phyloP scores from a whole-genome alignment of 2,329 filamentous ascomycete genomes.

The Nigrospora oryzae region DNA sequence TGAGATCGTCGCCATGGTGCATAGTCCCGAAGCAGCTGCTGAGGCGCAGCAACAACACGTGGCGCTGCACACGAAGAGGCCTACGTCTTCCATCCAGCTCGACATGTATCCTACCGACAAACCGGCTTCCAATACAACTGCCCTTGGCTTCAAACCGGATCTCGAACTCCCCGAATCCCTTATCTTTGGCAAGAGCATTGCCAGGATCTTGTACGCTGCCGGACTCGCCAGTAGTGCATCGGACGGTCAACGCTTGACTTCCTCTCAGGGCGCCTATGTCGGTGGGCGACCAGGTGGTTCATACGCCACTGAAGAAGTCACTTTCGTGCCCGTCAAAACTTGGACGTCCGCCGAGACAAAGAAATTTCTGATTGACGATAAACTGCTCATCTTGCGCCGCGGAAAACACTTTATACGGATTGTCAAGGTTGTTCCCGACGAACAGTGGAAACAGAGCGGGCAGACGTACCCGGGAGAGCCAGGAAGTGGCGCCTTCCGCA shows the following conservation, averaged over 20 bases:
- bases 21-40: slow-evolving; percentile 58
- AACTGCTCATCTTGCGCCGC: slow-evolving; percentile 51
- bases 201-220: slow-evolving; percentile 49
- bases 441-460: slow-evolving; percentile 41
- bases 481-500: slow-evolving; percentile 6
- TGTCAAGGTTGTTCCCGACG: slow-evolving; percentile 49
- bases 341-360: slow-evolving; percentile 49
- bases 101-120: background rate
- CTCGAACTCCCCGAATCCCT: slow-evolving; percentile 52
- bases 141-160: slow-evolving; percentile 30
- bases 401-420: slow-evolving; percentile 57
- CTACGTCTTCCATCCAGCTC: background rate
- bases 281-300: slow-evolving; percentile 36
- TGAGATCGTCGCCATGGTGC: slow-evolving; percentile 74
- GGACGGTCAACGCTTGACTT: slow-evolving; percentile 51
- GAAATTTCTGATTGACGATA: slow-evolving; percentile 52
- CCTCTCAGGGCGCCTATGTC: slow-evolving; percentile 50
- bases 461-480: slow-evolving; percentile 45
- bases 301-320: slow-evolving; percentile 31
- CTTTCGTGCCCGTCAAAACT: slow-evolving; percentile 53
- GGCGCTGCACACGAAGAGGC: slow-evolving; percentile 34
- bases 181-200: slow-evolving; percentile 36
- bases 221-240: slow-evolving; percentile 47
- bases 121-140: background rate
- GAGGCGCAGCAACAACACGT: slow-evolving; percentile 49